A percentile compares a stretch with the other conserved stretches of the same genome.
Evolutionary conservation across 2,329 filamentous ascomycete species (phyloP).

Genomic region (Xylariaceae sp.): DNA sequence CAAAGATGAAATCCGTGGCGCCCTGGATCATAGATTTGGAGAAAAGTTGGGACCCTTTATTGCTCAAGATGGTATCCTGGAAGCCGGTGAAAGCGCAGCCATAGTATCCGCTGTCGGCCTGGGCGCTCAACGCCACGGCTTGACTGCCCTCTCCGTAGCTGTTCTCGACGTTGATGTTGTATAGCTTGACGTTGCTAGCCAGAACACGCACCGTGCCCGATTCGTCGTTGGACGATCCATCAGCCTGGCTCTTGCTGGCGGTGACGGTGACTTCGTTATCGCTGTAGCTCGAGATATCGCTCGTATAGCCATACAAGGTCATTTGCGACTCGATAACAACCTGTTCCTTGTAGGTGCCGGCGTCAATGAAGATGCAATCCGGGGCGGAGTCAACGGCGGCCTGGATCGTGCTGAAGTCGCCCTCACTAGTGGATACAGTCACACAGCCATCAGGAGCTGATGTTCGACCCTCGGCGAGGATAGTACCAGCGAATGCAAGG

Average conservation of each 20-base stretch:
- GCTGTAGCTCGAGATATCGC: slow-evolving; percentile 53
- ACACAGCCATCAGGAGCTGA: slow-evolving; percentile 52
- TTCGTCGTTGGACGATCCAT: slow-evolving; percentile 53
- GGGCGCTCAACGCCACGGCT: slow-evolving; percentile 49
- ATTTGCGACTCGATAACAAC: slow-evolving; percentile 54
- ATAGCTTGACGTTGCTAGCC: slow-evolving; percentile 57
- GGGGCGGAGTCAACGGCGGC: slow-evolving; percentile 59
- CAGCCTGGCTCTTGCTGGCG: slow-evolving; percentile 48
- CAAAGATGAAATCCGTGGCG: slow-evolving; percentile 54
- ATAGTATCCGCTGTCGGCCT: slow-evolving; percentile 50
- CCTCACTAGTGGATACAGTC: slow-evolving; percentile 45
- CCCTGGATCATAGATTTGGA: slow-evolving; percentile 48
- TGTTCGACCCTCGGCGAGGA: slow-evolving; percentile 39
- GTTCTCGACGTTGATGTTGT: slow-evolving; percentile 61
- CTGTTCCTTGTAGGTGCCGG: slow-evolving; percentile 63
- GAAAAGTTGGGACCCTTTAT: slow-evolving; percentile 51
- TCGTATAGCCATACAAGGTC: slow-evolving; percentile 62
- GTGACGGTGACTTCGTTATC: slow-evolving; percentile 60
- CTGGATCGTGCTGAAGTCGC: slow-evolving; percentile 47
- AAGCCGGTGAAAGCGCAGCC: slow-evolving; percentile 48
- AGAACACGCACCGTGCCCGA: slow-evolving; percentile 50
- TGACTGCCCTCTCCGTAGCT: slow-evolving; percentile 48
- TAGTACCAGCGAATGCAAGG: slow-evolving; percentile 19
- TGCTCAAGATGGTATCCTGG: slow-evolving; percentile 52
- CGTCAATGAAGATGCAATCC: slow-evolving; percentile 64